phyloP scores from a whole-genome alignment of 805 yeast species.

The Starmerella potacharoeniae region DNA sequence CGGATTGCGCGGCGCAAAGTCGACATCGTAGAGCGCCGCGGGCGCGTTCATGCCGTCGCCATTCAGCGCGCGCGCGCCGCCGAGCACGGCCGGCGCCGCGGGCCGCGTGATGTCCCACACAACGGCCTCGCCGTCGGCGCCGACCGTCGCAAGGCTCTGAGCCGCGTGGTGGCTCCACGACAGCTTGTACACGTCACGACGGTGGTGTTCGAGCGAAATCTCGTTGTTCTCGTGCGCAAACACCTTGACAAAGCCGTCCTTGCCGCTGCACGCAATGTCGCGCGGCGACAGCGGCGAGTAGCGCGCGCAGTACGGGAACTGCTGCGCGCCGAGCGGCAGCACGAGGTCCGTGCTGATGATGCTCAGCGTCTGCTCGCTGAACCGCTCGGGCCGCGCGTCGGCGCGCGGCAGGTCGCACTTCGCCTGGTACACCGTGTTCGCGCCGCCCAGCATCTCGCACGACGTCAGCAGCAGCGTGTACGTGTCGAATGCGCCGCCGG shows the following conservation, averaged over 20 bases:
- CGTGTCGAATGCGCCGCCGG: slow-evolving; percentile 24
- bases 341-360: slow-evolving; percentile 1
- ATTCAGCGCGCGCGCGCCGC: slow-evolving; percentile 51
- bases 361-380: slow-evolving; percentile 44
- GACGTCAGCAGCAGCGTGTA: slow-evolving; percentile 52
- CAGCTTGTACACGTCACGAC: slow-evolving; percentile 56
- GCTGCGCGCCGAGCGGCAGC: slow-evolving; percentile 7
- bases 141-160: slow-evolving; percentile 46
- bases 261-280: slow-evolving; percentile 45
- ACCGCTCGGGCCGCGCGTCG: slow-evolving; percentile 28
- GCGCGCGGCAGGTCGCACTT: slow-evolving; percentile 29
- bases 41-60: slow-evolving; percentile 34
- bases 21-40: slow-evolving; percentile 50
- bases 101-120: slow-evolving; percentile 46
- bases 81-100: slow-evolving; percentile 38
- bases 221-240: slow-evolving; percentile 12
- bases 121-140: slow-evolving; percentile 57
- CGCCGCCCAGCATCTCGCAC: slow-evolving; percentile 23
- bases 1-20: slow-evolving; percentile 46
- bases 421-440: slow-evolving; percentile 37
- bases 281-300: slow-evolving; percentile 39
- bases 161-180: slow-evolving; percentile 45
- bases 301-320: slow-evolving; percentile 30
- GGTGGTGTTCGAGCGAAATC: slow-evolving; percentile 41
- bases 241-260: slow-evolving; percentile 28